phyloP scores from a whole-genome alignment of 129 eudicot genomes.

The Deinandra increscens region DNA sequence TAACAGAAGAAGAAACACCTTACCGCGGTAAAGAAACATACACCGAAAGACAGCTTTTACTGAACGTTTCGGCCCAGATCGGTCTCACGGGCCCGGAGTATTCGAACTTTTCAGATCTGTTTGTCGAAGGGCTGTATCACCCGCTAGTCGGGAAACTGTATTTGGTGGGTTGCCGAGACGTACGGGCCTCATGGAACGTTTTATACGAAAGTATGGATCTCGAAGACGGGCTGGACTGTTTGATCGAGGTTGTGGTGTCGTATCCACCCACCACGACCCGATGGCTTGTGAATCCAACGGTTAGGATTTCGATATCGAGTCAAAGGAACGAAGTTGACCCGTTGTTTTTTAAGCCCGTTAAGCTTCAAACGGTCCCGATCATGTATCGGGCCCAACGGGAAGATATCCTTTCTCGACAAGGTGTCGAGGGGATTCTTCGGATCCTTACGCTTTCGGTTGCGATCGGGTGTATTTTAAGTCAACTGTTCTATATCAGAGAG shows the following conservation, averaged over 20 bases:
- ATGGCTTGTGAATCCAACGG: slow-evolving; percentile 87
- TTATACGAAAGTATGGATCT: slow-evolving; percentile 74
- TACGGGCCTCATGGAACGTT: slow-evolving; percentile 68
- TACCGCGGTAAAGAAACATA: slow-evolving; percentile 41
- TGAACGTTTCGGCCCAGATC: slow-evolving; percentile 84
- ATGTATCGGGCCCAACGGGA: slow-evolving; percentile 89
- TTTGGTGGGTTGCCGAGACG: slow-evolving; percentile 84
- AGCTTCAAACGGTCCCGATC: slow-evolving; percentile 67
- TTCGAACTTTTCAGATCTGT: slow-evolving; percentile 54
- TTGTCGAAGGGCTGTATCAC: slow-evolving; percentile 77
- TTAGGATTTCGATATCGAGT: slow-evolving; percentile 65
- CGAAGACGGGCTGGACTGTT: slow-evolving; percentile 82
- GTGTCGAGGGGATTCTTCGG: slow-evolving; percentile 81
- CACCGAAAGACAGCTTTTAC: slow-evolving; percentile 67
- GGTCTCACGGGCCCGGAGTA: slow-evolving; percentile 39
- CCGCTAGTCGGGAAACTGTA: slow-evolving; percentile 76
- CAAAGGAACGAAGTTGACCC: slow-evolving; percentile 75
- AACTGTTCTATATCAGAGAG: slow-evolving; percentile 56
- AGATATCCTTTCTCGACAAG: slow-evolving; percentile 71
- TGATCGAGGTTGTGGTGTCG: slow-evolving; percentile 62
- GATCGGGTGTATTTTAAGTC: slow-evolving; percentile 54
- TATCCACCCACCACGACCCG: slow-evolving; percentile 84
- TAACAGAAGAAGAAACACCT: slow-evolving; percentile 37
- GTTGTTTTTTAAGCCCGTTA: slow-evolving; percentile 54
- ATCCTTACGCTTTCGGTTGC: slow-evolving; percentile 66